Evolutionary conservation across 345 rosid species (phyloP), one percentile per base, ranked within the genome.

Genomic region (Sonneratia caseolaris): DNA sequence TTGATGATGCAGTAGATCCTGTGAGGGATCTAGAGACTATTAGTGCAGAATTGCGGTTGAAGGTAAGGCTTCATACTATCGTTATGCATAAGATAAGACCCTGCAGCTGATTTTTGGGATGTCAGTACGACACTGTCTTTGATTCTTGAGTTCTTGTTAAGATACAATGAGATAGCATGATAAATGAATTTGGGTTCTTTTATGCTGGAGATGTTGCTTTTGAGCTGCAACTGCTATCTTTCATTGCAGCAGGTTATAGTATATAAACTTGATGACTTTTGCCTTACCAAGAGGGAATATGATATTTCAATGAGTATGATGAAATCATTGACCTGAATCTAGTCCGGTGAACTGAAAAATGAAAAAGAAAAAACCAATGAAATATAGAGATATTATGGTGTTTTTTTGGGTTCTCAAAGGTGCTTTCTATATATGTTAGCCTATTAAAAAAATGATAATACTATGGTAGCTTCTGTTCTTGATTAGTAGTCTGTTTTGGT

Each of bases 21-120:
- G 99, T 92, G 51, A 85, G 99, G 83, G 99, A 95, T 77, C 81
- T 92, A 48, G 99, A 92, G 84, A 79, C 84, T 78, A 92, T 95
- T 57, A 83, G 84, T 80, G 87, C 79, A 53, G 99, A 95, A 76
- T 73, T 95, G 74, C 87, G 97, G 18, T 84, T 90, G 55, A 95
- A 95, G 97, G 99, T 95, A 49, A 27, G 70, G 43, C n/a, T 49
- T 72, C 62, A 38, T 72, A 38, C 15, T 24, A 19, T 55, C 37
- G 13, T 56, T 38, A 24, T 24, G 32, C 66, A 15, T 24, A 27
- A 62, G 7, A 24, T n/a, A 6, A 8, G 15, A 48, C 14, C 53
- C 53, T 48, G 49, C 13, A 7, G 13, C 53, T 48, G 1, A 40
- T 0, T 40, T 40, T 48, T 48, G 18, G 18, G 18, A 15, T 19